Percentiles rank a stretch among this genome's conserved stretches.
Evolutionary conservation across 2,329 filamentous ascomycete genomes (phyloP).

Genomic region (Fusarium foetens): DNA sequence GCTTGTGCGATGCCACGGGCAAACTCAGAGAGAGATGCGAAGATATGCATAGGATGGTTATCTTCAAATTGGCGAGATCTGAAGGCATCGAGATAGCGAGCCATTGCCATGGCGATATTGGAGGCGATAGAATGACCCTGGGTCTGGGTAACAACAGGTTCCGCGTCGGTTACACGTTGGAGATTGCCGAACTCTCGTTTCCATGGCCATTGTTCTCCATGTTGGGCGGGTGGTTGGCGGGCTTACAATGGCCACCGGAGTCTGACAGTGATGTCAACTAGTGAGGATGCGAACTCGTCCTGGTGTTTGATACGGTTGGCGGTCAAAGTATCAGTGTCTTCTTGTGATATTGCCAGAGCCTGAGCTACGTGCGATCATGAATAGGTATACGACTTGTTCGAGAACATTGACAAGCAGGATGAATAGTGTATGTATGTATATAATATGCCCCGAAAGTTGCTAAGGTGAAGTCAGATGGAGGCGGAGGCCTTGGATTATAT

Average conservation of each 20-base stretch:
- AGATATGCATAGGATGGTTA: not conserved
- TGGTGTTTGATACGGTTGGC: no score
- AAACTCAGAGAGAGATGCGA: not conserved
- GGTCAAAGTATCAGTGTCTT: no score
- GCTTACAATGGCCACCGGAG: not conserved
- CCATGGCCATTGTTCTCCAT: not conserved
- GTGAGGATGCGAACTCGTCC: no score
- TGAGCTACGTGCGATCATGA: no score
- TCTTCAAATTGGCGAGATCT: not conserved
- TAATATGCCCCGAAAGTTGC: not conserved
- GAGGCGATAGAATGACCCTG: not conserved
- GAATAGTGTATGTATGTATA: not conserved
- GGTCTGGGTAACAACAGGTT: not conserved
- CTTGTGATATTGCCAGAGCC: no score
- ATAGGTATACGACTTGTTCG: no score
- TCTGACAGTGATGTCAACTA: no score
- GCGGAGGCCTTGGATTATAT: not conserved
- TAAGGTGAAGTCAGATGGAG: not conserved
- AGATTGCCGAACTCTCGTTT: not conserved
- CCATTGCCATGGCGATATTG: not conserved
- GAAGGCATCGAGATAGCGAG: not conserved
- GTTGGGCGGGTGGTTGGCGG: not conserved
- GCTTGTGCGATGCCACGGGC: not conserved
- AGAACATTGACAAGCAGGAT: no score
- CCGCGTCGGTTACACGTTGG: not conserved